These are phyloP conservation scores for Sordariomycetes sp. DNA, from an alignment of 2,329 filamentous ascomycete genomes.

Conservation along the genomic window DNA sequence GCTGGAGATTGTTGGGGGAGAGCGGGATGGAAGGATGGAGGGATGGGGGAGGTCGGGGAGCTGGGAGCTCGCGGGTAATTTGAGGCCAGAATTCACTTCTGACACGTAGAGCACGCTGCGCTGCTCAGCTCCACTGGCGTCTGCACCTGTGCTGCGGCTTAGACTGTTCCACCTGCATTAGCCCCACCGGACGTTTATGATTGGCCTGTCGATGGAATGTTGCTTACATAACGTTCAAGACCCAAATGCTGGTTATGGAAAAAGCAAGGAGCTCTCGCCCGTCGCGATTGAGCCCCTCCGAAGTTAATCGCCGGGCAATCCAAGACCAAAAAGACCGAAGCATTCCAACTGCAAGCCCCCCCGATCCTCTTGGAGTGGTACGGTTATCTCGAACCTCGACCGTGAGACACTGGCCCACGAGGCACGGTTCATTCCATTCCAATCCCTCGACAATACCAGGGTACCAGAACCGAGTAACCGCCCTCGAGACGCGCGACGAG, in stretches of 20 bases:
- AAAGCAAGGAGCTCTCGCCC: background rate
- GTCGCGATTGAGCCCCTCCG: background rate
- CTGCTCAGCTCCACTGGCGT: background rate
- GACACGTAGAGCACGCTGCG: background rate
- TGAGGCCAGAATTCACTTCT: conserved; percentile 4
- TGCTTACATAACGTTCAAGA: background rate
- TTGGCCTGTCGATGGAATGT: background rate
- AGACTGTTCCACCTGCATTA: background rate
- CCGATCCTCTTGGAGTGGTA: background rate
- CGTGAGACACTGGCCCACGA: background rate
- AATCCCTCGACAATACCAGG: background rate
- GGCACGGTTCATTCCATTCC: background rate
- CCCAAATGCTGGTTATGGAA: background rate
- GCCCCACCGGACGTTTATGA: background rate
- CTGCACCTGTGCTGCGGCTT: background rate
- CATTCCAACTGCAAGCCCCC: background rate
- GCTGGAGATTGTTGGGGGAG: background rate
- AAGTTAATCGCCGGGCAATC: background rate
- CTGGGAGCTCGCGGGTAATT: background rate
- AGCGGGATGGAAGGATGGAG: background rate
- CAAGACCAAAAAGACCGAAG: background rate
- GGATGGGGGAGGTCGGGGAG: background rate
- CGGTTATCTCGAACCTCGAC: background rate
- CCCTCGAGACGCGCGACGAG: background rate
- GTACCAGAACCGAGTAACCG: background rate